Evolutionary conservation across 2,329 filamentous ascomycete genomes (phyloP), one percentile per base, ranked within the genome.

Genomic region (Exophiala mesophila): DNA sequence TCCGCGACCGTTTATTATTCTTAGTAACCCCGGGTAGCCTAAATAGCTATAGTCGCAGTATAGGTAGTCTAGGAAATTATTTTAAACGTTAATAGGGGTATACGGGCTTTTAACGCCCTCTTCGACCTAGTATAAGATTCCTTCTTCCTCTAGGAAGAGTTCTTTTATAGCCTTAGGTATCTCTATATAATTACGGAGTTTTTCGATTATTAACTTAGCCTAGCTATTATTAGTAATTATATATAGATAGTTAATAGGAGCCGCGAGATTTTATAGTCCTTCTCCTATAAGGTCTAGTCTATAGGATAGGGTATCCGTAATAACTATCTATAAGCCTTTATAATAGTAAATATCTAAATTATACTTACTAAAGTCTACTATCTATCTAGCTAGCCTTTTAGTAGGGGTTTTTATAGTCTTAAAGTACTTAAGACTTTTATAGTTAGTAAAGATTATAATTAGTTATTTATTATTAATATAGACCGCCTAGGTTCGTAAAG

Each of bases 391-490:
- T 7, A 26, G 23, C 23, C 23, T 6, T 26, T 26, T 26, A 7
- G 12, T 7, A 7, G 12, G 23, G 23, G 6, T 7, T 26, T 26
- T 7, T 7, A 26, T 26, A 26, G 12, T 26, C 23, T 26, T 26
- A 26, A 26, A 12, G 12, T 26, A 26, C 12, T 26, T 26, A 26
- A 26, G 23, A 26, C 23, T 26, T 26, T 26, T 26, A 26, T 26
- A 26, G 12, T 26, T 26, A 26, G 12, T 26, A 26, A 7, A 26
- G 13, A 34, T 34, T 34, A 34, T 34, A 34, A 15, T 17, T 7
- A 15, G 13, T 12, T 34, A 34, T 12, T 34, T 34, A 34, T 34
- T 34, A 4, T 34, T 16, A 16, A 34, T 34, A 34, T 34, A 34
- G 13, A 34, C 18, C 31, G 28, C 13, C 31, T 34, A 34, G 12